Base-by-base conservation (phyloP, 2,329 filamentous ascomycete species). In the Monilinia fructigena region DNA sequence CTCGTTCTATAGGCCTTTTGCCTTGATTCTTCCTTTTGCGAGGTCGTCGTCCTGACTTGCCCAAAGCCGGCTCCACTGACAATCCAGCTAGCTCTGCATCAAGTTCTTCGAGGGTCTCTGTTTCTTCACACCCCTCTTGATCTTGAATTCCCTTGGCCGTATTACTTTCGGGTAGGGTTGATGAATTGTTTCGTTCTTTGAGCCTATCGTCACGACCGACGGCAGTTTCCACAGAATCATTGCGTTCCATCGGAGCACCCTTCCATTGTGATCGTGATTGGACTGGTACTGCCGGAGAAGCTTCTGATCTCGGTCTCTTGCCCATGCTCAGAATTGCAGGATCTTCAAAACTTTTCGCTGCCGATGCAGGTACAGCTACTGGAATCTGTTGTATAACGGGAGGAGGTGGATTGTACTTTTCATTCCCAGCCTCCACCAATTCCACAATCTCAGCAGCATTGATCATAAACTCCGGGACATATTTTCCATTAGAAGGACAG, bases 141-240 rank as follows among this genome's bases (percentile, higher is more conserved):
- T 75, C 73, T 66, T 74, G 72, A 55, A 80, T 55, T 56, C 75
- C 77, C 59, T 80, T 69, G 47, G 76, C 79, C 66, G 77, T 79
- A 72, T 83, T 80, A 4, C 81, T 79, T 58, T 82, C 80, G 0
- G 76, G 77, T 48, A 83, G 72, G 1, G 77, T 77, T n/a, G 78
- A 77, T 31, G 78, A 75, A 10, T 77, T 73, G 20, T 72, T 72
- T 14, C 75, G 74, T 55, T 75, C 72, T 56, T 68, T 68, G 14
- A 66, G 58, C 45, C 67, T 60, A 40, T 70, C 67, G 35, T 74
- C 71, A 55, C 69, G 68, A n/a, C 68, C 64, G 18, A 65, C 71
- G 14, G 67, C 69, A 42, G 70, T 75, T 31, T 70, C 67, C 23
- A 68, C 62, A 2, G 72, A 73, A 42, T 71, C 72, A 20, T 62